These are phyloP conservation scores for Cytospora schulzeri DNA, from an alignment of 2,329 filamentous ascomycete genomes.

Conservation along the genomic window DNA sequence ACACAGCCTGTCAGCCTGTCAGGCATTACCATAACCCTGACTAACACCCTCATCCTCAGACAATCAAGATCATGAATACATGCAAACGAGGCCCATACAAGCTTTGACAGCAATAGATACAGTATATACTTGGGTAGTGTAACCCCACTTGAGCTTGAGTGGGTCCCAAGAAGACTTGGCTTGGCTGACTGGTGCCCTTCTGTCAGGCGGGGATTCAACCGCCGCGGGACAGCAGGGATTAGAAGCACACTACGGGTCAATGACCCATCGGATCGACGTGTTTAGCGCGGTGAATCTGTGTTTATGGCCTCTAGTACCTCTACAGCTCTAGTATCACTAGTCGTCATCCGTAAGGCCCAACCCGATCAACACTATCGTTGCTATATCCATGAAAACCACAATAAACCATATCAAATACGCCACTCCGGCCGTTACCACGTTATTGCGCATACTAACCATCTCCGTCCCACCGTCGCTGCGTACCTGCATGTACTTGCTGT, in stretches of 20 bases:
- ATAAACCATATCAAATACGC: constrained; percentile 32
- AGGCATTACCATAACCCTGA: no score
- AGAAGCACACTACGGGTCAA: no score
- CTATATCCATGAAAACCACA: constrained; percentile 33
- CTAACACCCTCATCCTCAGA: no score
- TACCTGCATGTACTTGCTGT: constrained; percentile 35
- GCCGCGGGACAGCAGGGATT: background rate
- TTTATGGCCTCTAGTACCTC: background rate
- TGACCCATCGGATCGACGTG: background rate
- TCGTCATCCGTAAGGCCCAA: constrained; percentile 29
- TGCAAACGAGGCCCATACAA: no score
- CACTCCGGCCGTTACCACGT: constrained; percentile 22
- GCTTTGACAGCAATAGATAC: no score
- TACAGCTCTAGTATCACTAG: constrained; percentile 1
- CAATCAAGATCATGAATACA: no score
- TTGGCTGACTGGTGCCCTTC: background rate
- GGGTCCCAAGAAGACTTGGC: background rate
- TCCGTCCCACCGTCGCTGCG: constrained; percentile 26
- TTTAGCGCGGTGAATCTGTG: background rate
- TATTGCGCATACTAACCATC: constrained; percentile 30
- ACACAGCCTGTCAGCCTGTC: no score
- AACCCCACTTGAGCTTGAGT: background rate
- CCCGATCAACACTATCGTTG: constrained; percentile 32
- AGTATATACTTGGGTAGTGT: no score
- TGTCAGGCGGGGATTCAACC: background rate